Conservation (phyloP, 1,284 basidiomycete genomes). For the Microbotryum silenes-acaulis region DNA sequence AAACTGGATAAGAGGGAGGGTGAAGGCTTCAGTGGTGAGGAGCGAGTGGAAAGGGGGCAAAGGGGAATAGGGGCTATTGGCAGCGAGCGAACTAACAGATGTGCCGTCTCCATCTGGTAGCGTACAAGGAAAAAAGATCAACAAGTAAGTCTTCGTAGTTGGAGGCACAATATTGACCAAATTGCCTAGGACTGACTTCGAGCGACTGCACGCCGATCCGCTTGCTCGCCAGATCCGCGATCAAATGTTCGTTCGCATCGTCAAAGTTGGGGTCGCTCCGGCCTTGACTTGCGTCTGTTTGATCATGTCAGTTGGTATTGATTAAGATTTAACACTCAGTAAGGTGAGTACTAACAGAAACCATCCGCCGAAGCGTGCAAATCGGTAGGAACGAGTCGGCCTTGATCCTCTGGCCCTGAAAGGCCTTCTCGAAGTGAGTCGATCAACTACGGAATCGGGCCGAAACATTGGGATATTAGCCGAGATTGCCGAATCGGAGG, state of each 20-base stretch:
- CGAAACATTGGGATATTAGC: too few species aligned
- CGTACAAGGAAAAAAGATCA: background rate
- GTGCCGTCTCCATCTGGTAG: slow-evolving; percentile 69
- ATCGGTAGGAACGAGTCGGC: background rate
- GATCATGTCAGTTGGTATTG: too few species aligned
- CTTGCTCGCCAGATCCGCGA: slow-evolving; percentile 47
- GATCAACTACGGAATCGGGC: too few species aligned
- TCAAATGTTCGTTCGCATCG: slow-evolving; percentile 61
- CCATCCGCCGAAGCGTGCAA: slow-evolving; percentile 24
- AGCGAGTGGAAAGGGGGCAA: background rate
- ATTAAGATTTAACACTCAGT: too few species aligned
- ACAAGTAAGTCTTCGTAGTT: background rate
- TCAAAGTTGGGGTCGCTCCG: slow-evolving; percentile 63
- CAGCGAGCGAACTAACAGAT: slow-evolving; percentile 47
- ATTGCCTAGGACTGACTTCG: too few species aligned
- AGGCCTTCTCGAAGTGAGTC: too few species aligned
- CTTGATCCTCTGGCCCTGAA: too few species aligned
- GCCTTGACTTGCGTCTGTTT: slow-evolving; percentile 63
- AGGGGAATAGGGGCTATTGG: slow-evolving; percentile 50
- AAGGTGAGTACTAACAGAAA: slow-evolving; percentile 14
- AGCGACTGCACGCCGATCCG: too few species aligned
- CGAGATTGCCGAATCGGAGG: too few species aligned
- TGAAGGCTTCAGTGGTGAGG: background rate
- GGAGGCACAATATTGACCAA: too few species aligned
- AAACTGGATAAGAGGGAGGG: background rate